Percentiles rank a stretch among this genome's conserved stretches.
These are phyloP conservation scores for Dovyalis caffra DNA, from an alignment of 345 rosid species.

Conservation along the genomic window DNA sequence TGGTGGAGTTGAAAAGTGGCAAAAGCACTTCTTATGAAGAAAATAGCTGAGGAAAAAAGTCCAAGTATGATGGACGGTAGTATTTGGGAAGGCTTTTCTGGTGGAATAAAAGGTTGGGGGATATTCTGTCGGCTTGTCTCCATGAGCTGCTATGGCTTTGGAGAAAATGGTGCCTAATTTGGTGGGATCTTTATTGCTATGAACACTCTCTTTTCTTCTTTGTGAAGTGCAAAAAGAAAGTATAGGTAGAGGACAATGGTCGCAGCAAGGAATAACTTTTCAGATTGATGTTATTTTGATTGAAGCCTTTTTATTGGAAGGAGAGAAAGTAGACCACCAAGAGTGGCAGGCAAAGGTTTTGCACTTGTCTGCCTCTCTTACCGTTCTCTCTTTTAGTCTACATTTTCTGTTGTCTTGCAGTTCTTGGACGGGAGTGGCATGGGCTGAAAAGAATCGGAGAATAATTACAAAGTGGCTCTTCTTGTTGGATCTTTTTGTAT, in stretches of 20 bases:
- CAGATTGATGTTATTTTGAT: conserved; percentile 15
- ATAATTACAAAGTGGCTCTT: neutral
- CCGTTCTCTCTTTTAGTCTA: too few species aligned
- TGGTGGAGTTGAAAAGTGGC: conserved; percentile 18
- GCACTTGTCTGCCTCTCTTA: too few species aligned
- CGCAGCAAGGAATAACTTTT: conserved; percentile 24
- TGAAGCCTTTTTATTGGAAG: conserved; percentile 26
- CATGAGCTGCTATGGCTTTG: conserved; percentile 19
- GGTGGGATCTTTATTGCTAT: conserved; percentile 22
- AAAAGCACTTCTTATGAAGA: conserved; percentile 15
- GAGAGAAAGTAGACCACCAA: conserved; percentile 22
- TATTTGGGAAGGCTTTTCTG: conserved; percentile 21
- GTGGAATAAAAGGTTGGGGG: conserved; percentile 21
- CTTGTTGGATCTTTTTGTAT: conserved; percentile 4
- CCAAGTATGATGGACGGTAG: conserved; percentile 28
- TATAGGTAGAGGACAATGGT: conserved; percentile 15
- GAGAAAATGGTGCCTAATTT: conserved; percentile 24
- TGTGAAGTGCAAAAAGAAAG: conserved; percentile 15
- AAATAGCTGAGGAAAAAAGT: conserved; percentile 15
- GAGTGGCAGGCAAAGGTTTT: neutral
- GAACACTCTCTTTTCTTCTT: conserved; percentile 23
- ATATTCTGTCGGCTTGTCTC: conserved; percentile 21
- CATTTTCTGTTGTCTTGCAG: too few species aligned
- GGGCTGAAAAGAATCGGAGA: conserved; percentile 4
- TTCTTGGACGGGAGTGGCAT: too few species aligned